A percentile compares a stretch with the other conserved stretches of the same genome.
Conservation (phyloP, 805 yeast genomes). For the Lipomyces yamanashiensis region DNA sequence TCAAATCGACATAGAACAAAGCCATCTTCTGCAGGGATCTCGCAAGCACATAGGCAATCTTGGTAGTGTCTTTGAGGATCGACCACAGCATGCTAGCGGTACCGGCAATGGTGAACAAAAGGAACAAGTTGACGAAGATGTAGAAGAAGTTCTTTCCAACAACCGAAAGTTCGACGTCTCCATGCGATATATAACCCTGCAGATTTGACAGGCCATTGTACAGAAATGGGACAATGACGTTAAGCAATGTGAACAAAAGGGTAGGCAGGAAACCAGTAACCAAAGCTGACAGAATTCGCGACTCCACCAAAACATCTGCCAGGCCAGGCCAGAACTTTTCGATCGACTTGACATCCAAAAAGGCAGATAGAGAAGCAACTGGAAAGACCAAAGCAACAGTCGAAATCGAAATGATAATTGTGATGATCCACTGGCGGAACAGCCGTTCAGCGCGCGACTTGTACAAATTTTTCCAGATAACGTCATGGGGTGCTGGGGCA, state of each 20-base stretch:
- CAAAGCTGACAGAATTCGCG: constrained; percentile 73
- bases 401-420: constrained; percentile 66
- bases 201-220: constrained; percentile 79
- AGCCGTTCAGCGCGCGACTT: constrained; percentile 75
- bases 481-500: constrained; percentile 97
- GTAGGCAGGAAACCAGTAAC: constrained; percentile 92
- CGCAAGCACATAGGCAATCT: constrained; percentile 85
- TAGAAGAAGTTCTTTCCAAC: constrained; percentile 94
- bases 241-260: constrained; percentile 82
- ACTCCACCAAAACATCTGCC: constrained; percentile 66
- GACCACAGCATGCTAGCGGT: constrained; percentile 84
- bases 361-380: constrained; percentile 80
- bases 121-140: constrained; percentile 88
- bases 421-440: constrained; percentile 64
- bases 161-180: constrained; percentile 88
- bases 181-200: constrained; percentile 89
- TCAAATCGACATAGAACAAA: constrained; percentile 86
- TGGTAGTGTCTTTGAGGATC: constrained; percentile 83
- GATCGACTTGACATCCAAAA: constrained; percentile 78
- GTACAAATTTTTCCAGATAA: constrained; percentile 89
- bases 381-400: constrained; percentile 80
- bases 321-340: constrained; percentile 80
- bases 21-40: constrained; percentile 78
- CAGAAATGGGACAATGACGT: constrained; percentile 80
- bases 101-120: constrained; percentile 93